phyloP scores from a whole-genome alignment of 2,329 filamentous ascomycete genomes.

The Aspergillus sclerotialis region DNA sequence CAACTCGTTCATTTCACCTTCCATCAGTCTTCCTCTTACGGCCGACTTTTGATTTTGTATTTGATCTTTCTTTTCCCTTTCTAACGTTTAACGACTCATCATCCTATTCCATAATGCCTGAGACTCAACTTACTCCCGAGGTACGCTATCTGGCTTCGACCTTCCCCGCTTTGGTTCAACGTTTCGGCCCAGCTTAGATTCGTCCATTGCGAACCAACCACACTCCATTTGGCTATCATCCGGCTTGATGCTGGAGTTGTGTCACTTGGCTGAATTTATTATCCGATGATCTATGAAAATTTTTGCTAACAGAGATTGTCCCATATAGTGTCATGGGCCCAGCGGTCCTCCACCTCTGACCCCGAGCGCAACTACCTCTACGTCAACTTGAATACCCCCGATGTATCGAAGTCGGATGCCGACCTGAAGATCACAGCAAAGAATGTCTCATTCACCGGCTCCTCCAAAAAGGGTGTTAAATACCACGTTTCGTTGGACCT shows the following conservation, averaged over 20 bases:
- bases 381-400: conserved; percentile 82
- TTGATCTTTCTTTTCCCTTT: conserved; percentile 4
- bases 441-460: conserved; percentile 72
- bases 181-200: conserved; percentile 5
- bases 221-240: not conserved
- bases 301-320: conserved; percentile 1
- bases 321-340: conserved; percentile 82
- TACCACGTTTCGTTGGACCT: conserved; percentile 85
- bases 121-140: conserved; percentile 37
- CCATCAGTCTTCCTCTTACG: conserved; percentile 3
- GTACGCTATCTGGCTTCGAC: conserved; percentile 27
- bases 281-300: conserved; percentile 8
- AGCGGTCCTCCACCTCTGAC: conserved; percentile 79
- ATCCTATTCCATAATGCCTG: conserved; percentile 16
- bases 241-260: conserved; percentile 3
- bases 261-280: too few relatives aligned
- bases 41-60: conserved; percentile 6
- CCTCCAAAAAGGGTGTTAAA: conserved; percentile 76
- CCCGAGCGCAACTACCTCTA: conserved; percentile 89
- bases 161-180: conserved; percentile 22
- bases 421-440: conserved; percentile 78
- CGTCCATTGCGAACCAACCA: not conserved
- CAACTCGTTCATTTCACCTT: conserved; percentile 2
- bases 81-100: not conserved
- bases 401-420: conserved; percentile 67